Base-by-base conservation (phyloP, 306 rosid genomes). In the Echinosophora koreensis region DNA sequence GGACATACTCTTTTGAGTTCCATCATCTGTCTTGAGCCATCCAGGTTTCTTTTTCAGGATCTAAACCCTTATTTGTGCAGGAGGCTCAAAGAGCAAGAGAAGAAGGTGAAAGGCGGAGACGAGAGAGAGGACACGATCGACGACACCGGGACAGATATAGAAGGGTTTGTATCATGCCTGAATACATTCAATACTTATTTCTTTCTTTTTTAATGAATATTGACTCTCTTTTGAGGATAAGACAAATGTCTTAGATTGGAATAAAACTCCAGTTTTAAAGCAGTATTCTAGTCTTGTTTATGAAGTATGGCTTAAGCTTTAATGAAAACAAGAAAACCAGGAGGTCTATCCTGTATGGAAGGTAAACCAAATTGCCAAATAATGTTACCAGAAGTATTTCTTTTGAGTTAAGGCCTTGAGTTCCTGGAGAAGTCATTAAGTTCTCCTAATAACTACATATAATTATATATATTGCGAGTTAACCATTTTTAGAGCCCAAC, bases 51-150 rank as follows among this genome's bases (percentile, higher is more conserved):
- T 70, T 68, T 57, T n/a, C 41, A 64, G 17, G 54, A 66, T 56
- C 55, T 73, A 67, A 66, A 74, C 82, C 56, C 54, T 56, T 75
- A 14, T 44, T 56, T 73, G 61, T 83, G 70, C 95, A 95, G 99
- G 99, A 96, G 87, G 96, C 97, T 85, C 89, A 84, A 81, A 87
- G 96, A 83, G 99, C 99, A 50, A 89, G 99, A 82, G 99, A 92
- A 83, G 98, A 96, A 82, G 99, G 98, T 11, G 99, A 96, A 81
- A 87, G 82, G 84, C 82, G 99, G 79, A 89, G 98, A 61, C 77
- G 75, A 47, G 99, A 92, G 67, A 84, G 95, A 80, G 98, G 92
- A 44, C 77, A 87, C 51, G 97, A 92, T 78, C 85, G 91, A 27
- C 87, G 97, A 18, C 57, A 74, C 64, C 80, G 87, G 30, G 97